These are phyloP conservation scores for Mucor racemosus DNA, from an alignment of 371 early-diverging fungal genomes.

Conservation along the genomic window DNA sequence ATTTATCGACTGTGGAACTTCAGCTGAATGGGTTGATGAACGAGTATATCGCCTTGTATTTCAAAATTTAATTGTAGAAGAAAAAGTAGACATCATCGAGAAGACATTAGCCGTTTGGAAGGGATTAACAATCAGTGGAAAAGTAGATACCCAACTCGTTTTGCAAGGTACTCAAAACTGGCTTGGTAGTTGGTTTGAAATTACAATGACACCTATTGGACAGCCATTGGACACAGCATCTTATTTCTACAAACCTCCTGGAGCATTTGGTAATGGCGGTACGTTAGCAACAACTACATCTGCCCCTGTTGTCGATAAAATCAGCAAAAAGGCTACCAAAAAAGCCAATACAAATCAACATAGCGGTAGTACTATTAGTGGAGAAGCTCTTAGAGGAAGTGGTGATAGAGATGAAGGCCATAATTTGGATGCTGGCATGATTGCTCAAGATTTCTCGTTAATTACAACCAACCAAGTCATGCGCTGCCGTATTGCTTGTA, in stretches of 20 bases:
- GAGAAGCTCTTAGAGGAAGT: slow-evolving; percentile 11
- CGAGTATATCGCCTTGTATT: slow-evolving; percentile 79
- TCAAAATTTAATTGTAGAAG: slow-evolving; percentile 93
- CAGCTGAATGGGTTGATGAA: slow-evolving; percentile 78
- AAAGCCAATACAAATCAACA: slow-evolving; percentile 28
- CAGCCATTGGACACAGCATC: slow-evolving; percentile 68
- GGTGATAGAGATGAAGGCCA: slow-evolving; percentile 42
- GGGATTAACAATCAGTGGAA: slow-evolving; percentile 48
- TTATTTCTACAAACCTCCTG: slow-evolving; percentile 68
- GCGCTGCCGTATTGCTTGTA: slow-evolving; percentile 80
- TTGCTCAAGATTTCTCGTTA: slow-evolving; percentile 88
- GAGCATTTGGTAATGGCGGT: slow-evolving; percentile 52
- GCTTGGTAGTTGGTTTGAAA: slow-evolving; percentile 59
- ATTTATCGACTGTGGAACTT: slow-evolving; percentile 71
- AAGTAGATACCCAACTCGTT: slow-evolving; percentile 40
- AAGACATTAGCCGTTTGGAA: slow-evolving; percentile 77
- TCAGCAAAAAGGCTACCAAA: slow-evolving; percentile 22
- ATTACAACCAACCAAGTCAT: slow-evolving; percentile 77
- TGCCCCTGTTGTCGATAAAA: slow-evolving; percentile 10
- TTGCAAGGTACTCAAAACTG: slow-evolving; percentile 50
- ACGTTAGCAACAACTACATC: slow-evolving; percentile 18
- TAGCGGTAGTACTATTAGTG: slow-evolving; percentile 18
- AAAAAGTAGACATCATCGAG: slow-evolving; percentile 69
- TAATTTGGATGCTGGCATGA: slow-evolving; percentile 90
- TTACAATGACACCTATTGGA: slow-evolving; percentile 80